These are phyloP conservation scores for Geotrichum aggregatum DNA, from an alignment of 1,139 yeast genomes.

Conservation along the genomic window DNA sequence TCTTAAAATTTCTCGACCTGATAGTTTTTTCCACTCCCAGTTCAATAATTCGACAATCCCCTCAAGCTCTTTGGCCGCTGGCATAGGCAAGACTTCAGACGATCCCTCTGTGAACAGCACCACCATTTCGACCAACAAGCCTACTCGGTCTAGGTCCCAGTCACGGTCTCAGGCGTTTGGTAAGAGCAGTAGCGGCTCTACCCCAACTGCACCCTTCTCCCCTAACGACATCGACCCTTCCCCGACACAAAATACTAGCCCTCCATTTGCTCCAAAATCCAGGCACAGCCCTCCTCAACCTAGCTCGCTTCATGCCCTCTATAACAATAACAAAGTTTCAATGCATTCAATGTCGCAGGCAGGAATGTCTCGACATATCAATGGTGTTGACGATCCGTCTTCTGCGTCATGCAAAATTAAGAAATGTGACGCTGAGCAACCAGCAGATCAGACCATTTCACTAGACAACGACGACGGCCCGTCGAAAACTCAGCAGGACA, in stretches of 20 bases:
- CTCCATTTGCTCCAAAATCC: background rate
- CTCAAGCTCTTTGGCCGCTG: constrained; percentile 4
- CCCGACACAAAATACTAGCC: background rate
- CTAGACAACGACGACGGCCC: background rate
- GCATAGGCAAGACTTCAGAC: background rate
- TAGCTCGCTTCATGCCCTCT: constrained; percentile 1
- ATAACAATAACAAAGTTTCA: constrained; percentile 6
- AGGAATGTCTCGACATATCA: constrained; percentile 4
- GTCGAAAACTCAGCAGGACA: constrained; percentile 5
- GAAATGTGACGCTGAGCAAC: background rate
- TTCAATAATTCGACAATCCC: background rate
- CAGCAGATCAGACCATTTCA: background rate
- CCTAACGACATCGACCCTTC: background rate
- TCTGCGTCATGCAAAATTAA: no score
- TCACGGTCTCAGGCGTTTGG: background rate
- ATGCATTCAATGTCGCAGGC: constrained; percentile 12
- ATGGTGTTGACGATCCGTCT: background rate
- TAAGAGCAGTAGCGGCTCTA: background rate
- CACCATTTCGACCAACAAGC: background rate
- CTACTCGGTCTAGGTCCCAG: background rate
- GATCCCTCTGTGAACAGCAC: background rate
- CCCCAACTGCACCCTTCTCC: background rate
- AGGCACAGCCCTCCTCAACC: background rate
- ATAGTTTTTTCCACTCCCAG: background rate
- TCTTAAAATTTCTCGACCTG: background rate